phyloP scores from a whole-genome alignment of 768 basidiomycete genomes.

The Polyporus arcularius region DNA sequence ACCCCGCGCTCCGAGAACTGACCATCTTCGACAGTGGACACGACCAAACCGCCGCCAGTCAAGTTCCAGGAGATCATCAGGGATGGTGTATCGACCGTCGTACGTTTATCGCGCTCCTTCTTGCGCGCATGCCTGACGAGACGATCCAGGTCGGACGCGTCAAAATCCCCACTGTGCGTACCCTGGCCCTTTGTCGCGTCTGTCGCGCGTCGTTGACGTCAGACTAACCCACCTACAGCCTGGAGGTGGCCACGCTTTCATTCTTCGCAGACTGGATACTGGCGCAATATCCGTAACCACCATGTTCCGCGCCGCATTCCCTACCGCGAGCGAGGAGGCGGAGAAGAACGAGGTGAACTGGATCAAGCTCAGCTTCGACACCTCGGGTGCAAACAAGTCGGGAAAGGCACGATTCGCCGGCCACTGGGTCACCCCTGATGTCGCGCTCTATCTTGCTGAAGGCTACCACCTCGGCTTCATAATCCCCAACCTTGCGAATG shows the following conservation, averaged over 20 bases:
- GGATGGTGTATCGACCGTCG: conserved; percentile 85
- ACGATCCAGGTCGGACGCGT: conserved; percentile 74
- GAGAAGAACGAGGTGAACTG: conserved; percentile 82
- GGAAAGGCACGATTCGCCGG: conserved; percentile 80
- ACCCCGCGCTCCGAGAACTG: conserved; percentile 41
- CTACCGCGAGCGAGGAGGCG: conserved; percentile 70
- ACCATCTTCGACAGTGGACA: conserved; percentile 36
- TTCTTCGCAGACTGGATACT: conserved; percentile 92
- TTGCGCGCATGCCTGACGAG: conserved; percentile 19
- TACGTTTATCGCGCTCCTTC: conserved; percentile 35
- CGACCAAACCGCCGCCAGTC: conserved; percentile 61
- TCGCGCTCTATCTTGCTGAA: conserved; percentile 69
- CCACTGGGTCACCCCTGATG: conserved; percentile 73
- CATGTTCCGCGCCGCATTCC: conserved; percentile 96
- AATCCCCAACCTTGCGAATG: conserved; percentile 65
- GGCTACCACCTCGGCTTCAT: conserved; percentile 64
- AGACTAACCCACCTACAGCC: conserved; percentile 45
- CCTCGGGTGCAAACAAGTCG: conserved; percentile 65
- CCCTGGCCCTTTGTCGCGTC: conserved; percentile 7
- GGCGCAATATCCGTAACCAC: conserved; percentile 91
- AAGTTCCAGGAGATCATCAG: conserved; percentile 92
- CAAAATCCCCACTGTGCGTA: conserved; percentile 84
- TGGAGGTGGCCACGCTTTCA: conserved; percentile 78
- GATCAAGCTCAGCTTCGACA: conserved; percentile 80
- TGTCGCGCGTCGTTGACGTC: conserved; percentile 19